Percentiles rank a stretch among this genome's conserved stretches.
phyloP scores from a whole-genome alignment of 345 rosid species.

The Lepidium sativum region DNA sequence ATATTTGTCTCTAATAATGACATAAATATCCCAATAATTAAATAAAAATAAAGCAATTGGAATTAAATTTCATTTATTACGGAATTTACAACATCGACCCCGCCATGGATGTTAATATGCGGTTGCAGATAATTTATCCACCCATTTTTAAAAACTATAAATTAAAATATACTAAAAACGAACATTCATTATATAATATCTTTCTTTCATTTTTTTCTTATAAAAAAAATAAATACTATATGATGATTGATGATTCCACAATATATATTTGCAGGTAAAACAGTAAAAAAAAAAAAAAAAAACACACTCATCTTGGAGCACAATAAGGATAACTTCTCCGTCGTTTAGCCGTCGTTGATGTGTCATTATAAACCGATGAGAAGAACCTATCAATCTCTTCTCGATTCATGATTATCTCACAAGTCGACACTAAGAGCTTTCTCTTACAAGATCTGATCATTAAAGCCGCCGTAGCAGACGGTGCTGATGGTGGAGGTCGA shows the following conservation, averaged over 20 bases:
- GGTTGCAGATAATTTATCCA: slow-evolving; percentile 18
- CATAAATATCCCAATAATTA: slow-evolving; percentile 17
- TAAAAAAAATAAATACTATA: not conserved
- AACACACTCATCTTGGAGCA: slow-evolving; percentile 11
- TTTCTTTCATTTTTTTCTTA: not conserved
- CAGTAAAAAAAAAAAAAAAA: slow-evolving; percentile 19
- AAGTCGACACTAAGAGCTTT: slow-evolving; percentile 24
- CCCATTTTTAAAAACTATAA: not conserved
- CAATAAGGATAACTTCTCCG: slow-evolving; percentile 12
- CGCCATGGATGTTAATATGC: slow-evolving; percentile 20
- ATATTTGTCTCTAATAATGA: not conserved
- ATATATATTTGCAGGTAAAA: slow-evolving; percentile 21
- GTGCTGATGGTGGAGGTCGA: slow-evolving; percentile 11
- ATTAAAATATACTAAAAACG: not conserved
- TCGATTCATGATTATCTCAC: slow-evolving; percentile 25
- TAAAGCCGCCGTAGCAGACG: slow-evolving; percentile 20
- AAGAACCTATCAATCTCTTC: slow-evolving; percentile 29
- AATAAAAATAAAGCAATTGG: slow-evolving; percentile 2
- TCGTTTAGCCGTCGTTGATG: slow-evolving; percentile 11
- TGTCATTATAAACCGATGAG: slow-evolving; percentile 17
- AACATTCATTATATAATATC: not conserved
- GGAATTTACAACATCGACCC: slow-evolving; percentile 23
- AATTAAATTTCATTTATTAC: slow-evolving; percentile 25
- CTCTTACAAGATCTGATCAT: slow-evolving; percentile 30
- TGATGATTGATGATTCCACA: not conserved